Percentiles rank a stretch among this genome's conserved stretches.
These are phyloP conservation scores for Trichophyton rubrum DNA, from an alignment of 2,329 filamentous ascomycete species.

Conservation along the genomic window DNA sequence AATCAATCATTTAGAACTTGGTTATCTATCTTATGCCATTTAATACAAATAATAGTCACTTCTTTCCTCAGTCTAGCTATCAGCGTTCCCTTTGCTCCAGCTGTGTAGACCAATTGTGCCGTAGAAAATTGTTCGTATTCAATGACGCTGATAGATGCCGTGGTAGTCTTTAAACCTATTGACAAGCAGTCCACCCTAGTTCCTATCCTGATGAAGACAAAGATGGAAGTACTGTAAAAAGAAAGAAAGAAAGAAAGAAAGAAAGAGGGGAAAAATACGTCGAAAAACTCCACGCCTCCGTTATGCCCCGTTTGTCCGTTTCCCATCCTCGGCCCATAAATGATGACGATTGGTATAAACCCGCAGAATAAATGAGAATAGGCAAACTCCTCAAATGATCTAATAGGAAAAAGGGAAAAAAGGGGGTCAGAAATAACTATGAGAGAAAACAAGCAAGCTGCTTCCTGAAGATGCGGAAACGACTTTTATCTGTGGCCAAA, in stretches of 20 bases:
- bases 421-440: not conserved
- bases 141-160: not conserved
- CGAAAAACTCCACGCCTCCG: not conserved
- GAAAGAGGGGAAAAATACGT: not conserved
- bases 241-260: not conserved
- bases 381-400: not conserved
- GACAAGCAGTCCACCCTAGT: not conserved
- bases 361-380: constrained; percentile 1
- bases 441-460: not conserved
- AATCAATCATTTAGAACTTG: not conserved
- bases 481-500: not conserved
- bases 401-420: not conserved
- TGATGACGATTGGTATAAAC: not conserved
- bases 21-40: not conserved
- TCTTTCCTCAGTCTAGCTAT: not conserved
- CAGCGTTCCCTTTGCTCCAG: no score
- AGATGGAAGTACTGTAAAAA: not conserved
- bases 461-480: not conserved
- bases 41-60: not conserved
- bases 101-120: no score
- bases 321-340: not conserved
- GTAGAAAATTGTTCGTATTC: not conserved
- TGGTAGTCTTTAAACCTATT: not conserved
- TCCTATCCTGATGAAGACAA: not conserved
- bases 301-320: not conserved